Percentiles rank a stretch among this genome's conserved stretches.
Evolutionary conservation across 2,329 filamentous ascomycete species (phyloP).

Genomic region (Verruconis gallopava): DNA sequence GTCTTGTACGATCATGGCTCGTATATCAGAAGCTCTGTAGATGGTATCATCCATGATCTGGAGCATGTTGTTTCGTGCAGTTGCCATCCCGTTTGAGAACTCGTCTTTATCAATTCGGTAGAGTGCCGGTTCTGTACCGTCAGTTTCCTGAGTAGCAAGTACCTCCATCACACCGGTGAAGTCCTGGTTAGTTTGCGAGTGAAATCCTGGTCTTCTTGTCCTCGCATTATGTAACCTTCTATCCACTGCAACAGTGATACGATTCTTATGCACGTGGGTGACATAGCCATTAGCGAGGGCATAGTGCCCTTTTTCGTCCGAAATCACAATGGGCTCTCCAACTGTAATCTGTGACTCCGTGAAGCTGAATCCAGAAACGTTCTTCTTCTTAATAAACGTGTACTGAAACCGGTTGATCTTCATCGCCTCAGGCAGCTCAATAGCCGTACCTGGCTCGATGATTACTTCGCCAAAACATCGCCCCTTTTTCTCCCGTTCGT

Average conservation of each 20-base stretch:
- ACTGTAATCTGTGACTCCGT: constrained; percentile 75
- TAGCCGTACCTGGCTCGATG: constrained; percentile 63
- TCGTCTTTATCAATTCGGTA: constrained; percentile 96
- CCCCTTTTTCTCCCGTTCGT: constrained; percentile 74
- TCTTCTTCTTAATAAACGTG: constrained; percentile 60
- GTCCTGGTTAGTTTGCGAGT: constrained; percentile 64
- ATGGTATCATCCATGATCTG: constrained; percentile 76
- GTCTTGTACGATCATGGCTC: constrained; percentile 69
- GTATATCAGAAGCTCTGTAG: constrained; percentile 57
- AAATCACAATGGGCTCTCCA: constrained; percentile 91
- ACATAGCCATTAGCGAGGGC: constrained; percentile 88
- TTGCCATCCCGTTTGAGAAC: constrained; percentile 95
- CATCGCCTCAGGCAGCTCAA: constrained; percentile 53
- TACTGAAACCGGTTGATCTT: constrained; percentile 92
- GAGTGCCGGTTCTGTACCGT: constrained; percentile 39
- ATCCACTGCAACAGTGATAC: constrained; percentile 82
- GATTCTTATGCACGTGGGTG: constrained; percentile 57
- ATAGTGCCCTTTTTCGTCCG: constrained; percentile 89
- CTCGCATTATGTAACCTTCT: constrained; percentile 77
- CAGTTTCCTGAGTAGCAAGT: constrained; percentile 11
- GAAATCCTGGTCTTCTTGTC: constrained; percentile 60
- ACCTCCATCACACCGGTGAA: constrained; percentile 92
- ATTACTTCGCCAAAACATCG: constrained; percentile 83
- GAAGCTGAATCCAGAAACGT: constrained; percentile 60
- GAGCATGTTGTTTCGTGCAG: constrained; percentile 84